Evolutionary conservation across 768 basidiomycete species (phyloP).

Genomic region (Suillus variegatus): DNA sequence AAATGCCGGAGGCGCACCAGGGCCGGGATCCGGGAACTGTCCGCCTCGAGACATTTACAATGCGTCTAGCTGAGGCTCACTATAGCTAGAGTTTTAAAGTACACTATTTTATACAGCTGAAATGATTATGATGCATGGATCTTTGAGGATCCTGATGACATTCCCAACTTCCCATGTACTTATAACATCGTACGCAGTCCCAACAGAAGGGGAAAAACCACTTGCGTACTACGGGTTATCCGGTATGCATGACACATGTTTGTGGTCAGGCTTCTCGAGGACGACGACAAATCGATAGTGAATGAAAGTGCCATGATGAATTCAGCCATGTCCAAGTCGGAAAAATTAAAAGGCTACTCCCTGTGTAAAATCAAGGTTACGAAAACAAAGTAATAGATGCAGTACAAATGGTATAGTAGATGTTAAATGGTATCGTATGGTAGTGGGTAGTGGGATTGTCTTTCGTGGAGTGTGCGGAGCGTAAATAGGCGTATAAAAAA

Average conservation of each 20-base stretch:
- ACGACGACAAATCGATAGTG: constrained; percentile 6
- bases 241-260: background rate
- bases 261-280: background rate
- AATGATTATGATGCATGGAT: too few species aligned
- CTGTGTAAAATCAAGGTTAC: constrained; percentile 12
- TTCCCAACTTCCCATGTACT: too few species aligned
- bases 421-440: constrained; percentile 34
- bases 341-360: constrained; percentile 25
- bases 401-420: constrained; percentile 28
- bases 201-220: too few species aligned
- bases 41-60: too few species aligned
- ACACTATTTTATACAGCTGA: too few species aligned
- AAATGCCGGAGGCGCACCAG: background rate
- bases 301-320: constrained; percentile 11
- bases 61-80: too few species aligned
- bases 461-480: constrained; percentile 25
- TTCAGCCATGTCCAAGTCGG: background rate
- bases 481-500: constrained; percentile 22
- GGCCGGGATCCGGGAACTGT: too few species aligned
- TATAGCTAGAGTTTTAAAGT: too few species aligned
- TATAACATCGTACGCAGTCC: too few species aligned
- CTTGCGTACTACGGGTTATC: background rate
- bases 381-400: constrained; percentile 25
- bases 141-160: too few species aligned
- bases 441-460: constrained; percentile 24